These are phyloP conservation scores for Trichoderma erinaceum DNA, from an alignment of 495 filamentous ascomycete species.

Conservation along the genomic window DNA sequence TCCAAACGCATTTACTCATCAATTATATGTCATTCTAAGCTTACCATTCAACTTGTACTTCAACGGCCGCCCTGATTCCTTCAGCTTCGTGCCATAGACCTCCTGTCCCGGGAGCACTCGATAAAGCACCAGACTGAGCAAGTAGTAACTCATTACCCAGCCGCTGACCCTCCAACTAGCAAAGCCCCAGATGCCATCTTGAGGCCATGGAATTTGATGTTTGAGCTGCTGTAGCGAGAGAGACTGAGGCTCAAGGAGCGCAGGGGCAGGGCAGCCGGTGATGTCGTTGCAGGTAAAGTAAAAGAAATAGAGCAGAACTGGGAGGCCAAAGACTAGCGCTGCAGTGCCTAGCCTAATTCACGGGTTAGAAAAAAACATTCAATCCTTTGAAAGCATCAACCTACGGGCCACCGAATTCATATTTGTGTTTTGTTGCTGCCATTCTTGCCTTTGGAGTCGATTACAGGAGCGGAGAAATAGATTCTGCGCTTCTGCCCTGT, in stretches of 20 bases:
- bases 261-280: constrained; percentile 83
- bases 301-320: constrained; percentile 64
- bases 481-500: not conserved
- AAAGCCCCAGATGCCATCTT: constrained; percentile 56
- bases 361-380: not conserved
- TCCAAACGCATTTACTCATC: not conserved
- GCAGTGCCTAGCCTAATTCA: constrained; percentile 62
- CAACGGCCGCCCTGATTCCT: constrained; percentile 61
- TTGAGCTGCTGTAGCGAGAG: constrained; percentile 69
- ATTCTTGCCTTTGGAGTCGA: not conserved
- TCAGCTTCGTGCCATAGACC: constrained; percentile 61
- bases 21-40: constrained; percentile 18
- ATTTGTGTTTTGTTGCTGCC: constrained; percentile 36
- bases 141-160: constrained; percentile 72
- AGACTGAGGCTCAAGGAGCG: constrained; percentile 65
- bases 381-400: constrained; percentile 31
- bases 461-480: not conserved
- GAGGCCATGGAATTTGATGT: constrained; percentile 70
- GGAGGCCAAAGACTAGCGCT: constrained; percentile 68
- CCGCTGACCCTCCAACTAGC: constrained; percentile 54
- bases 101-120: constrained; percentile 71
- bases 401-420: constrained; percentile 87
- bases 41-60: constrained; percentile 89
- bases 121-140: constrained; percentile 68
- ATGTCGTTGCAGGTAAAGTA: constrained; percentile 87